A percentile compares a stretch with the other conserved stretches of the same genome.
Conservation (phyloP, 345 rosid species). For the Cardamine occulta region DNA sequence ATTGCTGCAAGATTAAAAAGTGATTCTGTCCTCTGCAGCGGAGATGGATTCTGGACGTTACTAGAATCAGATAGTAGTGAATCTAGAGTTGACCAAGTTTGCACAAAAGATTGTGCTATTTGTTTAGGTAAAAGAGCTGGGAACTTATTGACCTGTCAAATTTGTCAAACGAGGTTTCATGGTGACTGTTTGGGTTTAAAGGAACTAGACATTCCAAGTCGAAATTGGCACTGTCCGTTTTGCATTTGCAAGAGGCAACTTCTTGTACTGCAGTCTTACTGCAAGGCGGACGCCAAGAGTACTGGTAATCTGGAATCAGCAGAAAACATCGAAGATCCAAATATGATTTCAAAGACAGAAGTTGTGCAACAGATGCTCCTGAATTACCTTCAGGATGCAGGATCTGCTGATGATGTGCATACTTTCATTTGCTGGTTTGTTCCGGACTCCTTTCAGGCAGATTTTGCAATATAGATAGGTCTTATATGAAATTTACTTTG, state of each 20-base stretch:
- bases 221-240: constrained; percentile 80
- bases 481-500: constrained; percentile 31
- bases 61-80: constrained; percentile 59
- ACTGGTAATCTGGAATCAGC: constrained; percentile 46
- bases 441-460: constrained; percentile 1
- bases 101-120: constrained; percentile 67
- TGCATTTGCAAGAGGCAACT: constrained; percentile 86
- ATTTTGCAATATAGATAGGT: constrained; percentile 36
- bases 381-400: constrained; percentile 88
- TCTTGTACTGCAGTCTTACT: constrained; percentile 77
- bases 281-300: constrained; percentile 63
- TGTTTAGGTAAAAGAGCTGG: constrained; percentile 72
- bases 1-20: constrained; percentile 91
- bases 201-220: constrained; percentile 70
- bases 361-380: constrained; percentile 85
- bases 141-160: constrained; percentile 71
- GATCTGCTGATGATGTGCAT: constrained; percentile 76
- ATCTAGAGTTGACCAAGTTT: constrained; percentile 44
- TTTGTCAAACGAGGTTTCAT: constrained; percentile 80
- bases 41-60: constrained; percentile 65
- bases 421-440: constrained; percentile 89
- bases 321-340: constrained; percentile 49
- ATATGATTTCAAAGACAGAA: constrained; percentile 64
- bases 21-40: constrained; percentile 67
- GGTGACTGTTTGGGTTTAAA: constrained; percentile 89